Base-by-base conservation (phyloP, 2,329 filamentous ascomycete genomes). In the Byssothecium circinans region DNA sequence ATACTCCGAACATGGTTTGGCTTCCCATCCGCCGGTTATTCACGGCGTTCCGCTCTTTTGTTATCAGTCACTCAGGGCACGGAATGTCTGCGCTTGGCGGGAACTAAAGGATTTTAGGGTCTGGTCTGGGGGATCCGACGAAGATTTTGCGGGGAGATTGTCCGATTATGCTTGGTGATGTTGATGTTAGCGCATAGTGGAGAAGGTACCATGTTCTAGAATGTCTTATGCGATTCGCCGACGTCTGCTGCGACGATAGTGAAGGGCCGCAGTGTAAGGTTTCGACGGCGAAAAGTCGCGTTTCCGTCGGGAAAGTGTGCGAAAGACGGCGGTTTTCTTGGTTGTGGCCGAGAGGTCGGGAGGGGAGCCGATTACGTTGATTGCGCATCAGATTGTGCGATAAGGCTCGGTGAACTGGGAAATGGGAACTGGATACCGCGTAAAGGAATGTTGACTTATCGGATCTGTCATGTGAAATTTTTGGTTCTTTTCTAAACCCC, bases 1-100 rank as follows among this genome's bases (percentile, higher is more conserved):
- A 42, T 41, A 42, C 46, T 15, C 48, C 41, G 45, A 54, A 53
- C 41, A 52, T 56, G 63, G 63, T 57, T 60, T 52, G 40, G 50
- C 53, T 65, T 63, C 55, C 64, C 64, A 47, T 51, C 56, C 6
- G 46, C 50, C 62, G 64, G 64, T 47, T 67, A 67, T 66, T 50
- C 42, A 54, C 62, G 64, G 64, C 58, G 29, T 32, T 32, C 29
- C 6, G 6, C 10, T 58, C 57, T 55, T 40, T 46, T 11, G 29
- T 41, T 46, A 40, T 34, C 37, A 20, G n/a, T 4, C 4, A n/a
- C 4, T 32, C 5, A n/a, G n/a, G n/a, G n/a, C n/a, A n/a, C n/a
- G n/a, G n/a, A n/a, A n/a, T n/a, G n/a, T n/a, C n/a, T n/a, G n/a
- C n/a, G 12, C 33, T 47, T 38, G 45, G 39, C 38, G 45, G 27